These are phyloP conservation scores for Gossypium sturtianum DNA, from an alignment of 345 rosid genomes.

Conservation along the genomic window DNA sequence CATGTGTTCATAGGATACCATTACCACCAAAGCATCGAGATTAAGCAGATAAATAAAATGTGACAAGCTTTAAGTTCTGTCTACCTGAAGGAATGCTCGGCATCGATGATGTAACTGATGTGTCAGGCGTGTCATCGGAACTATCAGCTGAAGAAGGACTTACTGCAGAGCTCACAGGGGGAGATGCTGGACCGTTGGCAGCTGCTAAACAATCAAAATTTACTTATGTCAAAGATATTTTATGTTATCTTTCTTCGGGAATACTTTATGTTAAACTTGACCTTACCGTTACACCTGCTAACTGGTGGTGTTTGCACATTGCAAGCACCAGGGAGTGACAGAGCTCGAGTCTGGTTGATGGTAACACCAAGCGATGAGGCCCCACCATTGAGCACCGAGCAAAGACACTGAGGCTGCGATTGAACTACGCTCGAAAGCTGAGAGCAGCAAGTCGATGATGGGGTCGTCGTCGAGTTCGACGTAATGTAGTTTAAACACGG, in stretches of 20 bases:
- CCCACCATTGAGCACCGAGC: slow-evolving; percentile 32
- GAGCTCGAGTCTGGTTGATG: slow-evolving; percentile 17
- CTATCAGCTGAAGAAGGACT: slow-evolving; percentile 22
- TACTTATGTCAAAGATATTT: neutral
- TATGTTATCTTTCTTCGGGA: neutral
- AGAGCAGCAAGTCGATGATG: slow-evolving; percentile 52
- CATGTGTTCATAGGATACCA: neutral
- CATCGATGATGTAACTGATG: slow-evolving; percentile 3
- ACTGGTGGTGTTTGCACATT: slow-evolving; percentile 26
- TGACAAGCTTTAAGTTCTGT: neutral
- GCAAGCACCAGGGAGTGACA: slow-evolving; percentile 29
- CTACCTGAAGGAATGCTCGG: slow-evolving; percentile 10
- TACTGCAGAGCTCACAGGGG: slow-evolving; percentile 14
- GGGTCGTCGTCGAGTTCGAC: slow-evolving; percentile 31
- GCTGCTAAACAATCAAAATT: neutral
- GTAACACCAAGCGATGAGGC: slow-evolving; percentile 13
- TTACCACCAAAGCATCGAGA: neutral
- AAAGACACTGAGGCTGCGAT: slow-evolving; percentile 45
- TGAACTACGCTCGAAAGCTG: slow-evolving; percentile 37
- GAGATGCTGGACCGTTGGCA: slow-evolving; percentile 22
- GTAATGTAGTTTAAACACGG: slow-evolving; percentile 36
- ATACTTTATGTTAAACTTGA: neutral
- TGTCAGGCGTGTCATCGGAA: slow-evolving; percentile 18
- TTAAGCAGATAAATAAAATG: neutral
- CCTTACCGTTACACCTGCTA: slow-evolving; percentile 13